Percentiles rank a stretch among this genome's conserved stretches.
These are phyloP conservation scores for Cairneyella variabilis DNA, from an alignment of 495 filamentous ascomycete genomes.

Conservation along the genomic window DNA sequence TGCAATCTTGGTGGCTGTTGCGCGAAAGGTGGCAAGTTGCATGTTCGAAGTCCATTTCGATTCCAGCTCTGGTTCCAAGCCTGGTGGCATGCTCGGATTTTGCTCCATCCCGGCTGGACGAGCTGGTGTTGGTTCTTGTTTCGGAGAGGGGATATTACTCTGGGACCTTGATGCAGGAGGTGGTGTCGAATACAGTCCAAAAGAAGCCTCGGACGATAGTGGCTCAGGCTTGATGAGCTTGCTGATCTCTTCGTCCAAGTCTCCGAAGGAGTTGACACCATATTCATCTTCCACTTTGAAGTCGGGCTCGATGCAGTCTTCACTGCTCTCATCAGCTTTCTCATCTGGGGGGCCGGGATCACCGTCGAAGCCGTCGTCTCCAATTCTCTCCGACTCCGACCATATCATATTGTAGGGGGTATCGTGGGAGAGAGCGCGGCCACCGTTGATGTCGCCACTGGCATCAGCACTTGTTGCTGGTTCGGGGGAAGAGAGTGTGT, in stretches of 20 bases:
- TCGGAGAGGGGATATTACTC: background rate
- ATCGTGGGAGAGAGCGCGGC: constrained; percentile 1
- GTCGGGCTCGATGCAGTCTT: constrained; percentile 5
- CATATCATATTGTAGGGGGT: background rate
- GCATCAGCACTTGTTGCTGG: constrained; percentile 7
- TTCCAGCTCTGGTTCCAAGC: constrained; percentile 1
- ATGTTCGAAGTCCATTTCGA: constrained; percentile 27
- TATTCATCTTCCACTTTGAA: constrained; percentile 10
- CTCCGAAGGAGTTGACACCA: too few relatives aligned
- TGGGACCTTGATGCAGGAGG: constrained; percentile 9
- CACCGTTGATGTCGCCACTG: background rate
- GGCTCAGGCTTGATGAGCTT: constrained; percentile 10
- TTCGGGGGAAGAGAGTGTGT: constrained; percentile 8
- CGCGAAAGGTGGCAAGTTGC: constrained; percentile 29
- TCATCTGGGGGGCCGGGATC: background rate
- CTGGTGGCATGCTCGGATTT: background rate
- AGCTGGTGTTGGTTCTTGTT: background rate
- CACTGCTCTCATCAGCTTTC: constrained; percentile 7
- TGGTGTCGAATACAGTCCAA: background rate
- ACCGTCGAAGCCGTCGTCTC: constrained; percentile 5
- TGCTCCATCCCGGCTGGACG: background rate
- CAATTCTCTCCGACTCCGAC: constrained; percentile 6
- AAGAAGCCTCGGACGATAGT: background rate
- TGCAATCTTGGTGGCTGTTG: constrained; percentile 29
- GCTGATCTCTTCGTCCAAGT: constrained; percentile 6